Evolutionary conservation across 169 alveolate genomes (phyloP), one percentile per base, ranked within the genome.

Genomic region (Plasmodium falciparum): DNA sequence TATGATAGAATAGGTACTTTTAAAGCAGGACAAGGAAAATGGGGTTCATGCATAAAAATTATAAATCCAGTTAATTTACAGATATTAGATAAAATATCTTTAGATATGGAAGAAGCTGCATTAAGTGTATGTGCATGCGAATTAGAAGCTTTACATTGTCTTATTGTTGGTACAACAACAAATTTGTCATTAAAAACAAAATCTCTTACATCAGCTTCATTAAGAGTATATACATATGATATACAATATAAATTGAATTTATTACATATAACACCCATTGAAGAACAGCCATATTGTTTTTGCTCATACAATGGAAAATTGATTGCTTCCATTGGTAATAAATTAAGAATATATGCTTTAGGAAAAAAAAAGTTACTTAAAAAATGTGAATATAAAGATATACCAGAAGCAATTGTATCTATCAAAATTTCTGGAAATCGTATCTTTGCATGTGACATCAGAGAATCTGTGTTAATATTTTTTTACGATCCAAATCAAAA

Each of bases 351-450:
- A 63, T 99, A 99, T 94, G 98, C 99, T 65, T 83, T 98, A 76
- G 99, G 99, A 0, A 97, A 97, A 95, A 97, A 98, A 90, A 98
- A 98, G 73, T 95, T 99, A 67, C 93, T 99, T 89, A 98, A 97
- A 90, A 99, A 99, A 88, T 98, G 98, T 33, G 99, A 98, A 90
- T 97, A 98, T 72, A 97, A 98, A 88, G 90, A 94, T 89, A 94
- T 93, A 67, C 97, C 96, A 61, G 98, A 95, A 45, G 97, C 97
- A 33, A 93, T 97, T 73, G 88, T 88, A n/a, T 74, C 93, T 5
- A 67, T 97, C 15, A 93, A 94, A 39, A 96, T 95, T 52, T 88
- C 88, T 17, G 97, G 96, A 15, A 96, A 97, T 63, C 94, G 99
- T 15, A 98, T 99, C 20, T 98, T 96, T 93, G 99, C 97, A 20